Base-by-base conservation (phyloP, 2,329 filamentous ascomycete genomes). In the Ophiostoma quercus region DNA sequence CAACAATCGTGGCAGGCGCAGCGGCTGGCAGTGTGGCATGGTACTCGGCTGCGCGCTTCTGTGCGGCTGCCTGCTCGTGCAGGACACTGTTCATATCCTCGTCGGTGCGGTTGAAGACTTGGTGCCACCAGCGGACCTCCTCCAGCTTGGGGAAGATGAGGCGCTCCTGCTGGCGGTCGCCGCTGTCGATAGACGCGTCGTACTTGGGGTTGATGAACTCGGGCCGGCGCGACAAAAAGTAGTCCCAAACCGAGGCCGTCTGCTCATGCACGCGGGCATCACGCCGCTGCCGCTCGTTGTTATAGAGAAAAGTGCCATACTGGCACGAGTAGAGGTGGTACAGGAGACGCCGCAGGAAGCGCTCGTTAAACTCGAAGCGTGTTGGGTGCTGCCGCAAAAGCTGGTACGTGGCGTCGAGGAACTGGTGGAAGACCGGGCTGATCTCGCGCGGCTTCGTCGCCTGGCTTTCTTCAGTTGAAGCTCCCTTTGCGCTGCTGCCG, bases 291-390 rank as follows among this genome's bases (percentile, higher is more conserved):
- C 93, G 95, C 78, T 99, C 95, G 70, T 88, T 96, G 80, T 99
- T 97, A 79, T 92, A 97, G 5, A 99, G 84, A 77, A 99, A 99
- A 0, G 94, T 97, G 65, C 95, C 95, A 73, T 97, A 99, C 77
- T 99, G 95, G 74, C 94, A 97, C 0, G 94, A 94, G 77, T 98
- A 94, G 1, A 96, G 85, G 77, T 99, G 95, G 77, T 98, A 99
- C 1, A 98, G 83, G 2, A 99, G 82, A 25, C 95, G 88, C 34
- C 92, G 87, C 7, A 99, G 82, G 78, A 99, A 98, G 4, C 94
- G 88, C 78, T 98, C 95, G 74, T 96, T 98, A 80, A 93, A 99
- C 78, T 99, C 94, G 77, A 99, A 99, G 0, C 94, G 90, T 7
- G 88, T 91, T 0, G 93, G 93, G 75, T 94, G 84, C 77, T 98